Base-by-base conservation (phyloP, 108 stramenopile genomes). In the Skeletonema marinoi region DNA sequence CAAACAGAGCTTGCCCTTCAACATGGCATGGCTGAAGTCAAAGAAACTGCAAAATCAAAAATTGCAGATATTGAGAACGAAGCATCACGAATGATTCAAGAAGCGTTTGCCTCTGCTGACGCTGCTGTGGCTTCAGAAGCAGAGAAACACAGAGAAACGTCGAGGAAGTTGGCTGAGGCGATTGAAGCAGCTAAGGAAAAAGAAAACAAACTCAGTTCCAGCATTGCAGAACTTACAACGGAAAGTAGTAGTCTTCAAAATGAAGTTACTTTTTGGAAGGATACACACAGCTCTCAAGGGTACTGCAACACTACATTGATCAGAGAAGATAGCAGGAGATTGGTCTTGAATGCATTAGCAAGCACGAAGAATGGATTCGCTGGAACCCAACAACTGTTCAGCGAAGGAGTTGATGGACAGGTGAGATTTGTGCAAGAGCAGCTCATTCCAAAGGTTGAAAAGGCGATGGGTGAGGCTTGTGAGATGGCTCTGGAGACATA, bases 241-340 rank as follows among this genome's bases (percentile, higher is more conserved):
- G 42, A 3, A 36, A 71, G 60, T 4, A 62, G 46, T 68, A 46
- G 63, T 62, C 70, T 82, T n/a, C 60, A 72, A 42, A 68, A 76
- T 71, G 81, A 82, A 51, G 56, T 82, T 31, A 59, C 71, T 6
- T 76, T 72, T 56, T 82, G 81, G 81, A 75, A 75, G 38, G 60
- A 76, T 56, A 80, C 79, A 9, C 73, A 80, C 30, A 41, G 65
- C 44, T 50, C 60, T 30, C 79, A 80, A 54, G 79, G 79, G 46
- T 80, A 80, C 44, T 82, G 81, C 41, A 82, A 82, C 66, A 60
- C 65, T 31, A 82, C 81, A 9, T 65, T 82, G 21, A 61, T 82
- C 6, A 61, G 70, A 46, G 73, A 82, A 41, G 71, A 82, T 44
- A 82, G 81, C 48, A 54, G 61, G 59, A 60, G 36, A 58, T n/a